Evolutionary conservation across 2,329 filamentous ascomycete species (phyloP), one percentile per base, ranked within the genome.

Genomic region (Ascosphaera acerosa): DNA sequence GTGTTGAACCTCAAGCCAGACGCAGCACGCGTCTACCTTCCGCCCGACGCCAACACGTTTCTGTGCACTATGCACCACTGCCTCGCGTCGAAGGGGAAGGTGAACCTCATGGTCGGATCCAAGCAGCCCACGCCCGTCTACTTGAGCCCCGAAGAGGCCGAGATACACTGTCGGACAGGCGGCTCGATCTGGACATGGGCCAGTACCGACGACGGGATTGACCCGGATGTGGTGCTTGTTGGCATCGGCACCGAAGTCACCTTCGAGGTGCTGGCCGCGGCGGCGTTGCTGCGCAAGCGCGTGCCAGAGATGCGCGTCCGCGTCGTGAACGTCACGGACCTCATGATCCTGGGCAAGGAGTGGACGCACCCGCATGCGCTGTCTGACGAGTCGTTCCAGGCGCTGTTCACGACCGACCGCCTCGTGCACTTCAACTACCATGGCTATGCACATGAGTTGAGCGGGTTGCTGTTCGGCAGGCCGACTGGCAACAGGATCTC

Each of bases 41-140:
- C 70, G 2, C 69, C 69, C 0, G 69, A 75, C 35, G 67, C 66
- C 15, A 74, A 74, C 42, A 72, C 66, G 25, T 70, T 73, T 47
- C 55, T 75, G 3, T 64, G 60, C n/a, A 73, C 67, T 0, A 42
- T 72, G 1, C 51, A 64, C 15, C 68, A 74, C 42, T 70, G 64
- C 39, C 50, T 75, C 6, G 48, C 57, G 20, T 71, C 66, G 1
- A 66, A 57, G 42, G 68, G 70, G 44, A 70, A 73, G 37, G 57
- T 72, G 36, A 75, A 75, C 42, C 54, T 75, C 3, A 66, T 74
- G 56, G 66, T 75, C 26, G 68, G 67, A 14, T 66, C 65, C 10
- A 76, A 76, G 44, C 68, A 74, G 42, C 66, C 66, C 0, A 67
- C 65, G 0, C 58, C 63, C 0, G 62, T 69, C 6, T 74, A 66